A percentile compares a stretch with the other conserved stretches of the same genome.
Conservation (phyloP, 192 early-diverging fungal species). For the Diversispora epigaea region DNA sequence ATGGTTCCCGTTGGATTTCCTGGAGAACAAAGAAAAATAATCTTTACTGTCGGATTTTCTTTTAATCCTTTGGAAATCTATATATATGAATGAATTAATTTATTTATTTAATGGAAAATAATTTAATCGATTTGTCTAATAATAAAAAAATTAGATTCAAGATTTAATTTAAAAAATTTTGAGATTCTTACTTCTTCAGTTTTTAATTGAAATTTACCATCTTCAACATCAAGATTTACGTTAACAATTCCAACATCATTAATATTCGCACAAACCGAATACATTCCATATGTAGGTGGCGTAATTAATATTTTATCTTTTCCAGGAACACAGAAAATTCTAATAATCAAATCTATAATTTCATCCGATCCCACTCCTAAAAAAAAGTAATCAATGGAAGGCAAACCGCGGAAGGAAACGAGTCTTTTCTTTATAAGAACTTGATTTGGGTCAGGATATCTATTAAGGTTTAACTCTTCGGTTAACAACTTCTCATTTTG, state of each 20-base stretch:
- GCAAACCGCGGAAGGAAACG: conserved; percentile 67
- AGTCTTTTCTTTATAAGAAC: conserved; percentile 76
- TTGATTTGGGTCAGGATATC: conserved; percentile 97
- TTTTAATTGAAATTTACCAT: conserved; percentile 66
- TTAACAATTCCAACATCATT: conserved; percentile 93
- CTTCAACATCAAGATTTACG: conserved; percentile 76
- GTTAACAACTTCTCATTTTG: neutral
- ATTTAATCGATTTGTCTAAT: conserved; percentile 9
- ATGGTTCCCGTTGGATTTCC: conserved; percentile 97
- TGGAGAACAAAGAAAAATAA: conserved; percentile 95
- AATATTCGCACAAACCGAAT: conserved; percentile 85
- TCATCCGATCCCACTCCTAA: conserved; percentile 98
- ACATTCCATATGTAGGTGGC: conserved; percentile 99
- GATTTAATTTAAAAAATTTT: neutral
- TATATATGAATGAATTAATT: neutral
- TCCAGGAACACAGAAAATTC: conserved; percentile 87
- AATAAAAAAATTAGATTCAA: neutral
- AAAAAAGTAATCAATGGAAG: conserved; percentile 74
- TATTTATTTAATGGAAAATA: conserved; percentile 33
- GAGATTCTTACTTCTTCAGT: conserved; percentile 51
- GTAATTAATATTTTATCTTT: conserved; percentile 91
- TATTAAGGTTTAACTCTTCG: conserved; percentile 62
- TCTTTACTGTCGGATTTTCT: conserved; percentile 78
- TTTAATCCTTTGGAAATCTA: conserved; percentile 63
- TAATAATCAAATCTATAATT: conserved; percentile 85